Percentiles rank a stretch among this genome's conserved stretches.
phyloP scores from a whole-genome alignment of 2,329 filamentous ascomycete genomes.

The Amesomyces nigricolor region DNA sequence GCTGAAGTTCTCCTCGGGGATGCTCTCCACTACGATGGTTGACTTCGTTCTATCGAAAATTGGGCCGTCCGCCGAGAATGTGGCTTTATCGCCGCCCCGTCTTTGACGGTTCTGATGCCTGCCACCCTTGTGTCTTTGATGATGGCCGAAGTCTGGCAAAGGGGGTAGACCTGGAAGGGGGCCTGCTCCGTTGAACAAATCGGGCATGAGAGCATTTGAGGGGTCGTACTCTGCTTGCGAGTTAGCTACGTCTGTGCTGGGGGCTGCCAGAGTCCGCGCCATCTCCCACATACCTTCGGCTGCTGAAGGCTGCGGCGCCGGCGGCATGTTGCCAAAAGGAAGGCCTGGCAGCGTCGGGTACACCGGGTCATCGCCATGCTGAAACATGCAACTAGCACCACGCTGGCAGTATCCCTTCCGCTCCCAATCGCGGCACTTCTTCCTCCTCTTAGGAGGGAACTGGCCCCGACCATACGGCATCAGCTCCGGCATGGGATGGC shows the following conservation, averaged over 20 bases:
- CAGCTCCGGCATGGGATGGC: conserved; percentile 14
- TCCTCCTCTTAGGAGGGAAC: conserved; percentile 33
- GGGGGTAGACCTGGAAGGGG: conserved; percentile 8
- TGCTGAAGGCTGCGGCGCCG: conserved; percentile 27
- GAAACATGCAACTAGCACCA: conserved; percentile 61
- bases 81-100: conserved; percentile 36
- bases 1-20: conserved; percentile 63
- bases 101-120: conserved; percentile 15
- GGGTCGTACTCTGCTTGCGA: conserved; percentile 52
- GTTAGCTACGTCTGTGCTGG: conserved; percentile 5
- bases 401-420: conserved; percentile 65
- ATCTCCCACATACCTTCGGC: conserved; percentile 30
- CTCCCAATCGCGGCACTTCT: conserved; percentile 65
- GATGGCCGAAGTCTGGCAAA: conserved; percentile 5
- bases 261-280: too few species aligned
- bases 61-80: conserved; percentile 60
- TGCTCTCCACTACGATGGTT: conserved; percentile 70
- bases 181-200: conserved; percentile 5
- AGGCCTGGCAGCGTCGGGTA: conserved; percentile 31
- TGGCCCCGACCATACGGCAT: not conserved
- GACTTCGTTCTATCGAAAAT: conserved; percentile 58
- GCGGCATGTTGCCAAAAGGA: conserved; percentile 4
- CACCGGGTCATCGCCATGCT: conserved; percentile 56
- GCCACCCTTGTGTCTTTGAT: conserved; percentile 13
- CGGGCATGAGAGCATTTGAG: conserved; percentile 37